Percentiles rank a stretch among this genome's conserved stretches.
Conservation (phyloP, 73 alveolate genomes). For the Paramecium primaurelia region DNA sequence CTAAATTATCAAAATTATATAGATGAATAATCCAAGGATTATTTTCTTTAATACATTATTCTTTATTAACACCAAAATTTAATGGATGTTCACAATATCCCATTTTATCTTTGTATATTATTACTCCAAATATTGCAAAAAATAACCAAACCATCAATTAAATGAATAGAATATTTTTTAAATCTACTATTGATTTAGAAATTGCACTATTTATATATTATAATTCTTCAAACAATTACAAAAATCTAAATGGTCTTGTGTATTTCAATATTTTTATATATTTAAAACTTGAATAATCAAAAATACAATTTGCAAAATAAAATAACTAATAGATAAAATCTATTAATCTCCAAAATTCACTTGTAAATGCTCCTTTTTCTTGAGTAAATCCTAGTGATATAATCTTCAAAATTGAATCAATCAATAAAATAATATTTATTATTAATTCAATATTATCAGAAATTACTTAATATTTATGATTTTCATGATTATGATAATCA, state of each 20-base stretch:
- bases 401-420: background rate
- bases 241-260: slow-evolving; percentile 19
- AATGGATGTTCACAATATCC: slow-evolving; percentile 37
- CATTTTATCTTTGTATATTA: background rate
- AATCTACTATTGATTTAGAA: background rate
- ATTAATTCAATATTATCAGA: background rate
- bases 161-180: background rate
- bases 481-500: background rate
- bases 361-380: slow-evolving; percentile 34
- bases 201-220: background rate
- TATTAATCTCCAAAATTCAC: slow-evolving; percentile 29
- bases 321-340: background rate
- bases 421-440: background rate
- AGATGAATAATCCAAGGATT: slow-evolving; percentile 3
- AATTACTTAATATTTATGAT: background rate
- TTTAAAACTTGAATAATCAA: background rate
- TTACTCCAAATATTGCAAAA: slow-evolving; percentile 30
- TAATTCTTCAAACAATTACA: background rate
- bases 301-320: background rate
- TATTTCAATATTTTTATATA: background rate
- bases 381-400: background rate
- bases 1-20: slow-evolving; percentile 17
- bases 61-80: background rate
- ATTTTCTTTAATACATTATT: background rate
- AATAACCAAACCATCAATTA: slow-evolving; percentile 23